Evolutionary conservation across 345 rosid genomes (phyloP).

Genomic region (Limnanthes douglasii): DNA sequence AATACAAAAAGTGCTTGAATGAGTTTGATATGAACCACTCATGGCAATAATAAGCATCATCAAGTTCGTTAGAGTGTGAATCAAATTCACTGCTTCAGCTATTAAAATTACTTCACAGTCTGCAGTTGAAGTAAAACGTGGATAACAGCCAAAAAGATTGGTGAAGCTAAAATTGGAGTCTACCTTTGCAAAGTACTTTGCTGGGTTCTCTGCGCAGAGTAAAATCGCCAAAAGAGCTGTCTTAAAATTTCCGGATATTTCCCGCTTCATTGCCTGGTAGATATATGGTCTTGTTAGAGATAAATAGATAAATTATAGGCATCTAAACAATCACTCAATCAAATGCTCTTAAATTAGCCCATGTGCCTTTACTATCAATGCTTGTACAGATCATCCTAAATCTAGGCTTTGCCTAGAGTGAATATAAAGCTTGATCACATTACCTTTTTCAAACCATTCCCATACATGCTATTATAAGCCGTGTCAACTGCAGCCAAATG

Average conservation of each 20-base stretch:
- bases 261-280: slow-evolving; percentile 42
- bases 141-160: slow-evolving; percentile 33
- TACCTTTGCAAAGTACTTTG: slow-evolving; percentile 61
- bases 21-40: no score
- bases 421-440: no score
- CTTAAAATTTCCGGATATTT: slow-evolving; percentile 48
- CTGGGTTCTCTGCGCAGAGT: no score
- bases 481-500: slow-evolving; percentile 34
- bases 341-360: no score
- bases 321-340: no score
- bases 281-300: no score
- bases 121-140: not conserved
- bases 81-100: no score
- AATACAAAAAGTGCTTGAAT: not conserved
- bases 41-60: no score
- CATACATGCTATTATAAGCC: slow-evolving; percentile 31
- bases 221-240: slow-evolving; percentile 36
- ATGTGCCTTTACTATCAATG: not conserved
- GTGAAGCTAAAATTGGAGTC: slow-evolving; percentile 20
- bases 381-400: no score
- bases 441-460: slow-evolving; percentile 44
- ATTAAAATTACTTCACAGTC: no score
- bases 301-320: not conserved
- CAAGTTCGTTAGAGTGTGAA: no score
- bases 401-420: no score